These are phyloP conservation scores for Celoporthe dispersa DNA, from an alignment of 2,329 filamentous ascomycete species.

Conservation along the genomic window DNA sequence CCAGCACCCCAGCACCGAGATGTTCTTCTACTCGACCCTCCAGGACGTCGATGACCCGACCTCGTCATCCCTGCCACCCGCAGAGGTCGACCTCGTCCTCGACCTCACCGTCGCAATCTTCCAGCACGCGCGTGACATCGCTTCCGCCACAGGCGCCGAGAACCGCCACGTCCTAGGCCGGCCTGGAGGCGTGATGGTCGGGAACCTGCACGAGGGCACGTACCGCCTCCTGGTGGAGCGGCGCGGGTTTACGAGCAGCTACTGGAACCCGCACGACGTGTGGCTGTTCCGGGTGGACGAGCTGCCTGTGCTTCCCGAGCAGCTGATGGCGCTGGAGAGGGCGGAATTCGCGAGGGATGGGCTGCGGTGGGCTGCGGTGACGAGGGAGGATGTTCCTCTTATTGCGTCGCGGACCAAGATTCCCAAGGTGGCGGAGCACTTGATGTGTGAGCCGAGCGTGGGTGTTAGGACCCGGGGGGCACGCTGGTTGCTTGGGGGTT, in stretches of 20 bases:
- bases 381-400: conserved; percentile 57
- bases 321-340: conserved; percentile 21
- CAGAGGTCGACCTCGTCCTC: conserved; percentile 39
- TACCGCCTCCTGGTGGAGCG: conserved; percentile 33
- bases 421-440: conserved; percentile 54
- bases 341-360: conserved; percentile 46
- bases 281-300: conserved; percentile 59
- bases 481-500: conserved; percentile 69
- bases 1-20: conserved; percentile 64
- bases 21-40: conserved; percentile 64
- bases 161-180: conserved; percentile 22
- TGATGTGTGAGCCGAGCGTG: conserved; percentile 51
- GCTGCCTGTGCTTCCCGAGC: conserved; percentile 42
- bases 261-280: conserved; percentile 54
- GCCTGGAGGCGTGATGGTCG: conserved; percentile 43
- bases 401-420: conserved; percentile 61
- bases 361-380: conserved; percentile 60
- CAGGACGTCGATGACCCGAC: conserved; percentile 40
- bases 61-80: conserved; percentile 2
- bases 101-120: conserved; percentile 39
- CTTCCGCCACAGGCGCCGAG: conserved; percentile 31
- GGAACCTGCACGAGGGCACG: conserved; percentile 38
- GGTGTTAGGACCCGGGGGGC: conserved; percentile 50
- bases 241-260: conserved; percentile 35
- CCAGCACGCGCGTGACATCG: conserved; percentile 35